phyloP scores from a whole-genome alignment of 192 early-diverging fungal genomes.

The Coemansia sp. region DNA sequence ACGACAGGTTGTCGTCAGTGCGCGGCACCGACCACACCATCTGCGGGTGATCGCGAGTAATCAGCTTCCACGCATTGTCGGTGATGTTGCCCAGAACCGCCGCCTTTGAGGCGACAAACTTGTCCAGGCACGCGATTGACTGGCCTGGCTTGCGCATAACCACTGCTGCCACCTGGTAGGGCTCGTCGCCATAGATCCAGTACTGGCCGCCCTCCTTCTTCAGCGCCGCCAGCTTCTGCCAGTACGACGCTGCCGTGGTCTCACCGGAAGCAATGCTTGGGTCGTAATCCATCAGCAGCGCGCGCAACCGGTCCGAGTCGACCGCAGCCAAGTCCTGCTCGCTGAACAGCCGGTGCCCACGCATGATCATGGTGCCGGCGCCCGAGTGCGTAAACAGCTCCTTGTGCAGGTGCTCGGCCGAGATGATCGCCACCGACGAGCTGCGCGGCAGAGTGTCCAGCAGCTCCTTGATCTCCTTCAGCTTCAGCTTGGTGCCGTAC shows the following conservation, averaged over 20 bases:
- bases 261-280: constrained; percentile 62
- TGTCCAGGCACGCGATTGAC: constrained; percentile 73
- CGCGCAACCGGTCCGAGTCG: constrained; percentile 78
- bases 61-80: constrained; percentile 90
- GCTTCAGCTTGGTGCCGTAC: constrained; percentile 98
- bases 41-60: constrained; percentile 75
- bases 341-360: constrained; percentile 85
- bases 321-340: constrained; percentile 61
- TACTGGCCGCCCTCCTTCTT: constrained; percentile 53
- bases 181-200: constrained; percentile 88
- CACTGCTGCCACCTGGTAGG: constrained; percentile 87
- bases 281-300: constrained; percentile 72
- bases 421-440: constrained; percentile 98
- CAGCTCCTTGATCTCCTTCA: constrained; percentile 95
- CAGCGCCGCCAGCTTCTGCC: constrained; percentile 57
- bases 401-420: constrained; percentile 97
- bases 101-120: constrained; percentile 82
- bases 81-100: constrained; percentile 91
- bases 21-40: constrained; percentile 82
- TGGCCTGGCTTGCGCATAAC: constrained; percentile 55
- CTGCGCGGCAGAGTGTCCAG: constrained; percentile 93
- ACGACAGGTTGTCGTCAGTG: constrained; percentile 75
- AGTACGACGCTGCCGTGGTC: constrained; percentile 67
- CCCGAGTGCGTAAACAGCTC: constrained; percentile 98
- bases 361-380: constrained; percentile 95